These are phyloP conservation scores for Neonectria ditissima DNA, from an alignment of 2,329 filamentous ascomycete species.

Conservation along the genomic window DNA sequence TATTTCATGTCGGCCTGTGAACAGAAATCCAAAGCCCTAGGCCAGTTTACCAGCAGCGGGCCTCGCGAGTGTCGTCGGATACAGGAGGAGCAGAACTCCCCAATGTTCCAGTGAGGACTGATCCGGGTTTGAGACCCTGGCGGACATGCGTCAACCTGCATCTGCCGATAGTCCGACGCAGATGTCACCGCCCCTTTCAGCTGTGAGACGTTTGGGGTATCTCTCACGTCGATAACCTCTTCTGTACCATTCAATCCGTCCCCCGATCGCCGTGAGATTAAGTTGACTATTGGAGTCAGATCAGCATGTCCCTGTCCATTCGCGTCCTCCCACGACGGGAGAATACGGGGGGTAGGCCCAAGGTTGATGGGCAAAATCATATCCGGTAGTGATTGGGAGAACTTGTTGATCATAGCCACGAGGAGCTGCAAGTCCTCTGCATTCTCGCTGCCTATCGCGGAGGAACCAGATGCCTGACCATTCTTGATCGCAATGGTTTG, in stretches of 20 bases:
- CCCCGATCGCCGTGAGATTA: slow-evolving; percentile 45
- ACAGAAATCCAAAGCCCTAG: slow-evolving; percentile 74
- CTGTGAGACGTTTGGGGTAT: background rate
- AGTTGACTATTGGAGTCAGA: slow-evolving; percentile 44
- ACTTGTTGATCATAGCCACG: slow-evolving; percentile 76
- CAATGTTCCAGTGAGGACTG: slow-evolving; percentile 71
- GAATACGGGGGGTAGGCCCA: slow-evolving; percentile 56
- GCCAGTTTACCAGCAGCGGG: slow-evolving; percentile 76
- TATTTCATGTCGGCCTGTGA: slow-evolving; percentile 81
- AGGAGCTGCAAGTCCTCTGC: slow-evolving; percentile 57
- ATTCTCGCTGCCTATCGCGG: slow-evolving; percentile 48
- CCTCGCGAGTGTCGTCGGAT: slow-evolving; percentile 72
- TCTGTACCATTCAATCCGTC: slow-evolving; percentile 19
- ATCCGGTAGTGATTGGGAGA: slow-evolving; percentile 79
- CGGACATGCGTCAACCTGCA: slow-evolving; percentile 68
- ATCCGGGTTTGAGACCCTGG: slow-evolving; percentile 70
- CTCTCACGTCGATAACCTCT: slow-evolving; percentile 5
- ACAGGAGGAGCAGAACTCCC: slow-evolving; percentile 74
- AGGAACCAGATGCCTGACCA: slow-evolving; percentile 66
- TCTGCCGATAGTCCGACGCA: slow-evolving; percentile 53
- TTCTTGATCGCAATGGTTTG: slow-evolving; percentile 69
- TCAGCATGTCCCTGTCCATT: slow-evolving; percentile 40
- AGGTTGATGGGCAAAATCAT: slow-evolving; percentile 90
- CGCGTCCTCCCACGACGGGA: slow-evolving; percentile 71
- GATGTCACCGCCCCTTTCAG: slow-evolving; percentile 28